Evolutionary conservation across 208 protist genomes (phyloP).

Genomic region (Leishmania guyanensis): DNA sequence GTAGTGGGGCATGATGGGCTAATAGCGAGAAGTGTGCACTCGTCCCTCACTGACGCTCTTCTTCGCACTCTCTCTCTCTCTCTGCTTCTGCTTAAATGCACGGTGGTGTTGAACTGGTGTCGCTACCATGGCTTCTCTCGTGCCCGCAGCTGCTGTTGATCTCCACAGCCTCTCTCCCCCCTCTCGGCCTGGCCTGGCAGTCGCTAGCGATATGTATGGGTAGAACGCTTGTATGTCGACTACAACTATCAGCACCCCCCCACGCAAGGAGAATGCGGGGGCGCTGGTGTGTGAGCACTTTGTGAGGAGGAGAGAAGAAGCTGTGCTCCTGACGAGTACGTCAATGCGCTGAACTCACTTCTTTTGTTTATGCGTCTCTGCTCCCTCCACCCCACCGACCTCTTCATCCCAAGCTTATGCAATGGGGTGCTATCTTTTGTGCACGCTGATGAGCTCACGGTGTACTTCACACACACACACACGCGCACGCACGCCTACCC

Average conservation of each 20-base stretch:
- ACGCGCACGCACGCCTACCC: neutral
- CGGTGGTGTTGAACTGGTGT: neutral
- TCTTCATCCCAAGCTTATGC: neutral
- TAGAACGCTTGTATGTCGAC: neutral
- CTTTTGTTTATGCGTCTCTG: neutral
- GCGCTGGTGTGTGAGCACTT: neutral
- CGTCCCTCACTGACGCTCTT: neutral
- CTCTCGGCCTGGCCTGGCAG: neutral
- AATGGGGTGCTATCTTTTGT: neutral
- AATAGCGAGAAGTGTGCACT: neutral
- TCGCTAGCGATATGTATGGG: neutral
- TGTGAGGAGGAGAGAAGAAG: neutral
- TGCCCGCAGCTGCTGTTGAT: neutral
- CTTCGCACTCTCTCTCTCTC: conserved; percentile 6
- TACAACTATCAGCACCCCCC: neutral
- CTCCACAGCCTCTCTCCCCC: neutral
- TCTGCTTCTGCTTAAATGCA: conserved; percentile 2
- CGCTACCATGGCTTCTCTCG: neutral
- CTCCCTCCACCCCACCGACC: neutral
- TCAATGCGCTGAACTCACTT: neutral
- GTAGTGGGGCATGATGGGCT: neutral
- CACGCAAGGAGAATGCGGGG: neutral
- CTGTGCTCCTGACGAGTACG: neutral
- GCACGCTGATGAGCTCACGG: neutral
- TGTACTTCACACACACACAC: neutral